Evolutionary conservation across 2,329 filamentous ascomycete species (phyloP), one percentile per base, ranked within the genome.

Genomic region (Penicillium sp.): DNA sequence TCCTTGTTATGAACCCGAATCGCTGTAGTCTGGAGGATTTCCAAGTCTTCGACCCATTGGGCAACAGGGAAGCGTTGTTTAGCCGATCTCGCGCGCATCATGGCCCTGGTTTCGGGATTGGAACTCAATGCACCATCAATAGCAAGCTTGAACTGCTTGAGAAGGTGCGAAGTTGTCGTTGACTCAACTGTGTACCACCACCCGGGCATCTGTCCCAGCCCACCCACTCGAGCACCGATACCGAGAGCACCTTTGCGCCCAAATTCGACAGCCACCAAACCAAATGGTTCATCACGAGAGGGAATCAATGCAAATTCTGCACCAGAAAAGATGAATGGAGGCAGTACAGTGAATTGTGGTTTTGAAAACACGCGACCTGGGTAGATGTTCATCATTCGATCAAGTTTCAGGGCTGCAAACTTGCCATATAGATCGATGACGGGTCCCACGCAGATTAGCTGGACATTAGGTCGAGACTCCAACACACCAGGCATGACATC

Each of bases 131-230:
- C 87, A 55, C 81, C 81, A n/a, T 84, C 77, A 63, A 89, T 89
- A 13, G 87, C 85, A 64, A 82, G 80, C 71, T 85, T 87, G 78
- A 89, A 89, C 70, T 89, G 87, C 49, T 85, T 83, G 57, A 89
- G 78, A 46, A 89, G 75, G 76, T 89, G 87, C 46, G 82, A 82
- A 0, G 86, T 87, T 1, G 85, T 85, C 6, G 82, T 86, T 0
- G 85, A 88, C 71, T 89, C 87, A 58, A 89, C 84, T 0, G 87
- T 89, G 72, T 85, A 89, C 87, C 87, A 89, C 84, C 87, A 89
- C 26, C 87, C 87, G 22, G 87, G 87, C 87, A 89, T 89, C 70
- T 88, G 85, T n/a, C 87, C 86, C 25, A 89, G 80, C 57, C 87
- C 87, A 65, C 87, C 87, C 40, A 89, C 87, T 57, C 86, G 81